phyloP scores from a whole-genome alignment of 169 alveolate species.

The Plasmodium coatneyi region DNA sequence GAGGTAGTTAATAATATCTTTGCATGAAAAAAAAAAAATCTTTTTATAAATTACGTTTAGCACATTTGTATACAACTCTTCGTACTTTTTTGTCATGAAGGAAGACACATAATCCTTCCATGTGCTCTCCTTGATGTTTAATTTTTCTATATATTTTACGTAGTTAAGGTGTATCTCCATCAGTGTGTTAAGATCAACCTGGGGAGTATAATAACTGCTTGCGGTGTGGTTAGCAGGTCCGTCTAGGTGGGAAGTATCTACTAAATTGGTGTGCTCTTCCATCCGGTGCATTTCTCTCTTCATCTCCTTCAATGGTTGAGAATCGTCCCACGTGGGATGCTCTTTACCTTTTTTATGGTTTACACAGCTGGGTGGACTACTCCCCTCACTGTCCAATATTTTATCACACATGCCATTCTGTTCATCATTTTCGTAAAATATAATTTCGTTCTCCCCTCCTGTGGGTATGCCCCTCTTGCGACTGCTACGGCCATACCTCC shows the following conservation, averaged over 20 bases:
- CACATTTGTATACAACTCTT: constrained; percentile 4
- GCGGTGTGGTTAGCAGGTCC: neutral
- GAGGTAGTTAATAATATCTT: constrained; percentile 50
- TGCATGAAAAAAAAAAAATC: constrained; percentile 48
- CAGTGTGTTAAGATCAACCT: neutral
- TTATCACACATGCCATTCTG: neutral
- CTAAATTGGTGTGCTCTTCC: neutral
- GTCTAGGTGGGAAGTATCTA: neutral
- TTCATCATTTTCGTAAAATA: constrained; percentile 8
- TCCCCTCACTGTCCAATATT: neutral
- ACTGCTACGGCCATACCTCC: neutral
- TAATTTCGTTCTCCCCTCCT: neutral
- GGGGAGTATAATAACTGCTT: neutral
- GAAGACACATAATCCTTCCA: constrained; percentile 44
- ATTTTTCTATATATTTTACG: constrained; percentile 28
- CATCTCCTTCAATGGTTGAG: neutral
- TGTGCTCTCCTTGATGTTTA: constrained; percentile 25
- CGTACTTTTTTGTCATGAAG: constrained; percentile 16
- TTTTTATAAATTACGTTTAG: constrained; percentile 42
- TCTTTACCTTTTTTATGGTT: neutral
- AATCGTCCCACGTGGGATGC: neutral
- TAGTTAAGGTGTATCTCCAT: constrained; percentile 40
- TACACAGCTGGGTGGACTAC: neutral
- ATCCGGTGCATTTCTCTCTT: neutral
- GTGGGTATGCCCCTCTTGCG: neutral